Conservation (phyloP, 495 filamentous ascomycete genomes). For the Pseudoneurospora amorphoporcata region DNA sequence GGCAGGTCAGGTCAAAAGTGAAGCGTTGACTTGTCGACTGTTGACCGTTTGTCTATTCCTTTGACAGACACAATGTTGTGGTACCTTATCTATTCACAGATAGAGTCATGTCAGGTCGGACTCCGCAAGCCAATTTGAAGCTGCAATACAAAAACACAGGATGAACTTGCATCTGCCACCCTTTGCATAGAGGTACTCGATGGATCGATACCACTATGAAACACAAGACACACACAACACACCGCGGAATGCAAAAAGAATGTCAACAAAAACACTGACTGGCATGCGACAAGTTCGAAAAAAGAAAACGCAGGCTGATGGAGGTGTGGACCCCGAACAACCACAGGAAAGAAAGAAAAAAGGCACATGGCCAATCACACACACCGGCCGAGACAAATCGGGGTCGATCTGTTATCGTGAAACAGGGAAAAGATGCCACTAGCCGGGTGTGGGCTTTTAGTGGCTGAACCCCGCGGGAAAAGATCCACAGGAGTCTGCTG, state of each 20-base stretch:
- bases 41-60: too few relatives aligned
- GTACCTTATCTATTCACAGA: background rate
- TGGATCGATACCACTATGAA: background rate
- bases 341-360: background rate
- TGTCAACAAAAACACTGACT: background rate
- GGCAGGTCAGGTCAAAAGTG: too few relatives aligned
- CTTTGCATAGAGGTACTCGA: background rate
- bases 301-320: background rate
- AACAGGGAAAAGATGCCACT: slow-evolving; percentile 3
- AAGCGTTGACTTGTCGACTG: too few relatives aligned
- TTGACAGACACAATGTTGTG: background rate
- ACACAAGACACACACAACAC: background rate
- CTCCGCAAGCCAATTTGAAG: background rate
- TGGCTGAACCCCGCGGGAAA: background rate
- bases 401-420: slow-evolving; percentile 1
- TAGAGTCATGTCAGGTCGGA: background rate
- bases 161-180: background rate
- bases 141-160: background rate
- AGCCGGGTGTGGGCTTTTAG: background rate
- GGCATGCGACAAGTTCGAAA: background rate
- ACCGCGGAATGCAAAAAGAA: background rate
- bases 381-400: background rate
- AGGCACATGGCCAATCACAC: background rate
- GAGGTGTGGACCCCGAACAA: background rate
- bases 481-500: background rate